These are phyloP conservation scores for Inonotus hispidus DNA, from an alignment of 1,284 basidiomycete species.

Conservation along the genomic window DNA sequence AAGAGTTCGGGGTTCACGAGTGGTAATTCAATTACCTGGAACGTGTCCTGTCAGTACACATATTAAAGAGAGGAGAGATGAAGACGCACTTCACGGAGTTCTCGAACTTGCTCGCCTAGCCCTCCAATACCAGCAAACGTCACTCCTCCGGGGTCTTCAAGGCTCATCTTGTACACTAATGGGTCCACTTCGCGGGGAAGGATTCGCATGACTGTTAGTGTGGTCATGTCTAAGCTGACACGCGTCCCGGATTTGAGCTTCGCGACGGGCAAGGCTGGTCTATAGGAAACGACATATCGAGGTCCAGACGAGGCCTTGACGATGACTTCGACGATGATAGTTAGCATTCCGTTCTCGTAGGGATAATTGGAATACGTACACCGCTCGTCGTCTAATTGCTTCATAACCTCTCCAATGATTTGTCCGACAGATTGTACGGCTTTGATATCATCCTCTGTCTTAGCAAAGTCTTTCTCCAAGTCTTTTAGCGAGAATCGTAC, in stretches of 20 bases:
- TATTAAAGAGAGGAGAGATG: too few species aligned
- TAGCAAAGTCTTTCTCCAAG: slow-evolving; percentile 85
- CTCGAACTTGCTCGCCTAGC: slow-evolving; percentile 92
- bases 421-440: slow-evolving; percentile 98
- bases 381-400: slow-evolving; percentile 96
- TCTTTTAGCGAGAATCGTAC: slow-evolving; percentile 84
- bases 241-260: slow-evolving; percentile 95
- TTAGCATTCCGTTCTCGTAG: neutral
- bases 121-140: slow-evolving; percentile 98
- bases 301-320: slow-evolving; percentile 99
- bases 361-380: slow-evolving; percentile 49
- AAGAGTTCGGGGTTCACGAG: slow-evolving; percentile 96
- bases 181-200: slow-evolving; percentile 97
- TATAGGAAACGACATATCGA: slow-evolving; percentile 98
- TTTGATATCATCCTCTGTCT: slow-evolving; percentile 99
- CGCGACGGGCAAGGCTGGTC: slow-evolving; percentile 84
- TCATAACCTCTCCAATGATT: slow-evolving; percentile 98
- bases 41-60: too few species aligned
- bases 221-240: slow-evolving; percentile 99
- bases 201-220: slow-evolving; percentile 98
- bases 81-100: slow-evolving; percentile 83
- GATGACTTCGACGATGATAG: slow-evolving; percentile 61
- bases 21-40: slow-evolving; percentile 91
- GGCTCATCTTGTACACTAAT: slow-evolving; percentile 98
- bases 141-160: slow-evolving; percentile 95